These are phyloP conservation scores for Lasiodiplodia sp. DNA, from an alignment of 2,329 filamentous ascomycete species.

Conservation along the genomic window DNA sequence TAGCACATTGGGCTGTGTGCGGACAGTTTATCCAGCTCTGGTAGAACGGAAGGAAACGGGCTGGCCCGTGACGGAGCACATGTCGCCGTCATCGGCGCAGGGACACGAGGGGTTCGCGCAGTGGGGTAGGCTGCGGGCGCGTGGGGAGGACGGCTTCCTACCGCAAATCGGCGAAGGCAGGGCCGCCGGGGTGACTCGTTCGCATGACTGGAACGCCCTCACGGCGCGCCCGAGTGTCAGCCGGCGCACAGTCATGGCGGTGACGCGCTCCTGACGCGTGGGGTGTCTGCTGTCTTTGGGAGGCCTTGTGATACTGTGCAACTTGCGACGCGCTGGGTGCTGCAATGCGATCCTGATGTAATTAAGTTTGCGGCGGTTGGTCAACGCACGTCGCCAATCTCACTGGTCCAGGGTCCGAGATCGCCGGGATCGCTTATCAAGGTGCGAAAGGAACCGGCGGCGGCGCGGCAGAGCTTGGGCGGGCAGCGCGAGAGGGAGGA, in stretches of 20 bases:
- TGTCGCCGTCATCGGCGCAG: slow-evolving; percentile 22
- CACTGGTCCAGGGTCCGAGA: slow-evolving; percentile 9
- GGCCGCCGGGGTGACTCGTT: slow-evolving; percentile 17
- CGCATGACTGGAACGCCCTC: slow-evolving; percentile 18
- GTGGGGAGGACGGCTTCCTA: slow-evolving; percentile 7
- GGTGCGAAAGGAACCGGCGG: background rate
- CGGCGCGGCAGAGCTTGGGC: background rate
- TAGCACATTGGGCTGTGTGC: background rate
- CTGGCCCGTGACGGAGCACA: slow-evolving; percentile 13
- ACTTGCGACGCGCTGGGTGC: slow-evolving; percentile 18
- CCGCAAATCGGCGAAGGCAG: slow-evolving; percentile 16
- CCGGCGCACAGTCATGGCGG: slow-evolving; percentile 12
- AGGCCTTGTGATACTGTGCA: slow-evolving; percentile 21
- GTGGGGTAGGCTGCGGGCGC: slow-evolving; percentile 13
- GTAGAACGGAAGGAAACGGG: slow-evolving; percentile 11
- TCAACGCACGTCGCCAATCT: slow-evolving; percentile 27
- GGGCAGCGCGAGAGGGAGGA: background rate
- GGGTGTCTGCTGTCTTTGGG: background rate
- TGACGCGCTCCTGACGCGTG: slow-evolving; percentile 7
- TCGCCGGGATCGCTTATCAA: slow-evolving; percentile 19
- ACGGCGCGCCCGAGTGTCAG: slow-evolving; percentile 18
- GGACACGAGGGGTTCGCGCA: background rate
- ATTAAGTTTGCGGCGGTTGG: slow-evolving; percentile 5
- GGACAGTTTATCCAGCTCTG: background rate
- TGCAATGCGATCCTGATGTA: slow-evolving; percentile 18